phyloP scores from a whole-genome alignment of 2,329 filamentous ascomycete genomes.

The Venturia effusa region DNA sequence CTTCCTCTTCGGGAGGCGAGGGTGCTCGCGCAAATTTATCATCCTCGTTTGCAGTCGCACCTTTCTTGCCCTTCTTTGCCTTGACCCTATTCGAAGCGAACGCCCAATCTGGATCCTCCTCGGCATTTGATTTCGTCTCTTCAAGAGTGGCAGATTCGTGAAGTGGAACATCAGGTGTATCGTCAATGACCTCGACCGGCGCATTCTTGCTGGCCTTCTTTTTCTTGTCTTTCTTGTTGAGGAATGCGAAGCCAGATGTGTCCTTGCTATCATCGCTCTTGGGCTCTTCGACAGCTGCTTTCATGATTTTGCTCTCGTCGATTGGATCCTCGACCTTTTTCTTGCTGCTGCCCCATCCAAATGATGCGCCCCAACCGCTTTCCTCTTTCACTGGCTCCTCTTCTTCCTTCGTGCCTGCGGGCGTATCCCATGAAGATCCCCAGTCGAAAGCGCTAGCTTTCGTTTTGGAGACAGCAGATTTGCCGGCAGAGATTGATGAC shows the following conservation, averaged over 20 bases:
- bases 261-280: conserved; percentile 39
- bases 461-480: conserved; percentile 13
- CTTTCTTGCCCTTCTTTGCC: conserved; percentile 9
- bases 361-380: not conserved
- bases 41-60: not conserved
- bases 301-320: conserved; percentile 23
- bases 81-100: conserved; percentile 10
- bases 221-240: conserved; percentile 45
- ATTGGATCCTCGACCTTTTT: conserved; percentile 14
- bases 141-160: conserved; percentile 31
- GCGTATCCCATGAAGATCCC: conserved; percentile 17
- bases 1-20: conserved; percentile 8
- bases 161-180: conserved; percentile 27
- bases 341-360: conserved; percentile 6
- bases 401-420: conserved; percentile 17
- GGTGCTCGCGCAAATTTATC: conserved; percentile 1
- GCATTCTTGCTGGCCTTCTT: conserved; percentile 27
- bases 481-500: conserved; percentile 20
- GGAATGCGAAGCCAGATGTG: conserved; percentile 48
- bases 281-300: conserved; percentile 41
- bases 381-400: conserved; percentile 2
- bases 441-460: conserved; percentile 21
- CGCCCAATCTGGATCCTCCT: conserved; percentile 10
- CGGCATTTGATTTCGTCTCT: conserved; percentile 18
- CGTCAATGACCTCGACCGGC: conserved; percentile 28